phyloP scores from a whole-genome alignment of 208 protist species.

The Plasmodiophora brassicae region DNA sequence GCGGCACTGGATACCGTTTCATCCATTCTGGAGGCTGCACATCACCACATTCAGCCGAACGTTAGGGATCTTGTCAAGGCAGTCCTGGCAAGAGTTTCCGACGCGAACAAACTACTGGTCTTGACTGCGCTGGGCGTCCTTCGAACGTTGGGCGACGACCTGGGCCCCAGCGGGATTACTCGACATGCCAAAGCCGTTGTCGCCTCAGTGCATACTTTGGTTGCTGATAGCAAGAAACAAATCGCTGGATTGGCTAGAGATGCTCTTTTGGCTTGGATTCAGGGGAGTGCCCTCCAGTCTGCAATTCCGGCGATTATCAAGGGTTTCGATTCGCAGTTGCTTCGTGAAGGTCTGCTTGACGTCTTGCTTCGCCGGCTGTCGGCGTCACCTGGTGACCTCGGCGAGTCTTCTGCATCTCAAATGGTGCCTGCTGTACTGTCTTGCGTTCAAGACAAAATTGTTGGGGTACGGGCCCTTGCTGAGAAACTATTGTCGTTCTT shows the following conservation, averaged over 20 bases:
- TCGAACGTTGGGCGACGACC: neutral
- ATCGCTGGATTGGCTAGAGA: neutral
- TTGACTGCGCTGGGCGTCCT: neutral
- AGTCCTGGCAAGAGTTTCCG: neutral
- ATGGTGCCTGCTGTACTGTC: neutral
- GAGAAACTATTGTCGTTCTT: neutral
- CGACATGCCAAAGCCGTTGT: neutral
- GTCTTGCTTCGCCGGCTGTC: neutral
- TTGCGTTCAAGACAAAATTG: neutral
- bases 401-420: neutral
- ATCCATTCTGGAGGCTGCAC: neutral
- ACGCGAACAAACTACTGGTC: slow-evolving; percentile 20
- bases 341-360: neutral
- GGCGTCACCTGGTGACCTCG: neutral
- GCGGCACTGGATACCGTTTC: neutral
- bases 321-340: neutral
- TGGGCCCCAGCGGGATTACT: neutral
- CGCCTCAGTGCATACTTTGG: neutral
- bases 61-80: neutral
- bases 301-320: neutral
- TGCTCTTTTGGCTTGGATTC: neutral
- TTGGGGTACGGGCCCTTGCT: neutral
- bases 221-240: slow-evolving; percentile 19
- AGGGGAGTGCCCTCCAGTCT: neutral
- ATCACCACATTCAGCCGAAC: neutral